A percentile compares a stretch with the other conserved stretches of the same genome.
Conservation (phyloP, 179 eudicot species). For the Actinidia chinensis region DNA sequence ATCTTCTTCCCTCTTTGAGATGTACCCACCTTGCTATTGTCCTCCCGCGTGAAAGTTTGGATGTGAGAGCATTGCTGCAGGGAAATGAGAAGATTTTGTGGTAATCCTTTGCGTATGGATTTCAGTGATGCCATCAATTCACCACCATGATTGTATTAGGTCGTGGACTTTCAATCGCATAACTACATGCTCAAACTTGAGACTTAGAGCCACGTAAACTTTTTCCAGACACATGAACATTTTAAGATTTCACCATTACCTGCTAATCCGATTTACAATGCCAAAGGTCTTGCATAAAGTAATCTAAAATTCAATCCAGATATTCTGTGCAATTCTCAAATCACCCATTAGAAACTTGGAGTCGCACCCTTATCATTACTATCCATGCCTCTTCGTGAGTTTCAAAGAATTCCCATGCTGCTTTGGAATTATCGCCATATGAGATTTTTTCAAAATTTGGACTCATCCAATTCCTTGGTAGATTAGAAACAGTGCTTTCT, state of each 20-base stretch:
- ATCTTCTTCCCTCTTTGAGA: too few relatives aligned
- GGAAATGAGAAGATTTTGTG: too few relatives aligned
- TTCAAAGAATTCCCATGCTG: not conserved
- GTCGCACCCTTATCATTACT: not conserved
- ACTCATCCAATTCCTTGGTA: not conserved
- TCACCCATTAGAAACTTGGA: not conserved
- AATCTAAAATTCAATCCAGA: not conserved
- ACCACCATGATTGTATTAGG: too few relatives aligned
- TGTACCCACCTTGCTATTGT: too few relatives aligned
- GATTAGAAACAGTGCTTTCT: not conserved
- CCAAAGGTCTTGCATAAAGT: not conserved
- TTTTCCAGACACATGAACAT: too few relatives aligned
- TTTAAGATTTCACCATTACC: not conserved
- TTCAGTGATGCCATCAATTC: too few relatives aligned
- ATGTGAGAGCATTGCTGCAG: too few relatives aligned
- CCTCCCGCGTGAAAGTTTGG: too few relatives aligned
- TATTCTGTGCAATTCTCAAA: not conserved
- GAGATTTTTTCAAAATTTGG: not conserved
- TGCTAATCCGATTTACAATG: not conserved
- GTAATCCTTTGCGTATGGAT: too few relatives aligned
- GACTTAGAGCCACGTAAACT: too few relatives aligned
- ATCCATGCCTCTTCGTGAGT: not conserved
- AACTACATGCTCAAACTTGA: too few relatives aligned
- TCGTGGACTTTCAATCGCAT: too few relatives aligned
- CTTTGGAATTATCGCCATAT: not conserved